These are phyloP conservation scores for Novymonas esmeraldas DNA, from an alignment of 208 protist genomes.

Conservation along the genomic window DNA sequence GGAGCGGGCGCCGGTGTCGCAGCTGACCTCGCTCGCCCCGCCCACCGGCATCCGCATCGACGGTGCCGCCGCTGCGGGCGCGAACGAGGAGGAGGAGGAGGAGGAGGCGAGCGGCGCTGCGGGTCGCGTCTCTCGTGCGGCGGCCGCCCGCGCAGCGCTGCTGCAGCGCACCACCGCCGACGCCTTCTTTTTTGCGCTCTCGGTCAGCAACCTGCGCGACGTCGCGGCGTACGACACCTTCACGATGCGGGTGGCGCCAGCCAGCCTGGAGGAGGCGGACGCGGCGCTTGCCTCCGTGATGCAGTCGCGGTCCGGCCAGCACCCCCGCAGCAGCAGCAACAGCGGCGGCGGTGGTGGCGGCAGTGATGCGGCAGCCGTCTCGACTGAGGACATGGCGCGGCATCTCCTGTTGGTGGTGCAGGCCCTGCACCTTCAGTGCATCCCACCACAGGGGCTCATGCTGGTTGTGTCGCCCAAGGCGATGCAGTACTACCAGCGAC, in stretches of 20 bases:
- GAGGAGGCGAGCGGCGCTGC: not conserved
- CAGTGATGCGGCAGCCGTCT: no score
- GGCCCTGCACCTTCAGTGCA: conserved; percentile 52
- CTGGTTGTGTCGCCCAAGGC: conserved; percentile 73
- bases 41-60: not conserved
- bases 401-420: conserved; percentile 49
- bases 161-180: conserved; percentile 29
- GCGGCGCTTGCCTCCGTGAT: not conserved
- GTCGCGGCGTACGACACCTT: conserved; percentile 22
- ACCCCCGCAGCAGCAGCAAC: not conserved
- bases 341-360: no score
- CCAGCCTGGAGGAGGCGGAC: conserved; percentile 24
- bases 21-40: not conserved
- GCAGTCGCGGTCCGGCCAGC: not conserved
- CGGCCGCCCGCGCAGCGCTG: conserved; percentile 16
- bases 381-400: conserved; percentile 61
- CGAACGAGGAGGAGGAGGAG: not conserved
- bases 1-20: not conserved
- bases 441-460: conserved; percentile 44
- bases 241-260: conserved; percentile 22
- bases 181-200: conserved; percentile 28
- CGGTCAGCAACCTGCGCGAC: conserved; percentile 28
- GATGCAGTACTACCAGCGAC: conserved; percentile 75
- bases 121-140: not conserved
- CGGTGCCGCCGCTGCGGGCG: not conserved